phyloP scores from a whole-genome alignment of 2,329 filamentous ascomycete species.

The Trichoderma asperellum region DNA sequence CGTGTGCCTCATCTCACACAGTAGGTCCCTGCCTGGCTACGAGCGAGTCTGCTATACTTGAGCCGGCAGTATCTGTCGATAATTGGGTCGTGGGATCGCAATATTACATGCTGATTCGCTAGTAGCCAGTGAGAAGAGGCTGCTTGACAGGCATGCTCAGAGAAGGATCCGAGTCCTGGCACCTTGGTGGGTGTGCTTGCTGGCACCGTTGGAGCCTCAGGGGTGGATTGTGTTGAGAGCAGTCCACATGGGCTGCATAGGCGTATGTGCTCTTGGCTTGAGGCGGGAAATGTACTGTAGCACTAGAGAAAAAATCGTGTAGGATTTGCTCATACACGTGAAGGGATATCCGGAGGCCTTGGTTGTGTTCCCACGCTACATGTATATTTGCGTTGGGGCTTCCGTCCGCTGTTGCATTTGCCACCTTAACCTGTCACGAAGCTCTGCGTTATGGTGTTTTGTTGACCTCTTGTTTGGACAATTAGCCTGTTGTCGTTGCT shows the following conservation, averaged over 20 bases:
- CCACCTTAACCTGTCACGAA: not conserved
- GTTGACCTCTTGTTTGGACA: not conserved
- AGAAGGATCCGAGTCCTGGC: conserved; percentile 19
- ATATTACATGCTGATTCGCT: not conserved
- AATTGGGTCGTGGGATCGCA: conserved; percentile 4
- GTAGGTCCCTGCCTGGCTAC: not conserved
- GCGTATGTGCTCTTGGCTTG: not conserved
- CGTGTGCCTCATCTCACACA: not conserved
- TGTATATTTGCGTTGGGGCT: conserved; percentile 6
- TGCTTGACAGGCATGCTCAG: conserved; percentile 9
- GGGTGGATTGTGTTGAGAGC: not conserved
- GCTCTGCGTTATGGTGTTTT: not conserved
- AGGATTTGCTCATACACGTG: not conserved
- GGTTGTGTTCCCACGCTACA: conserved; percentile 1
- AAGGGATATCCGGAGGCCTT: not conserved
- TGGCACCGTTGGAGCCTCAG: not conserved
- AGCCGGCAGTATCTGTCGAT: not conserved
- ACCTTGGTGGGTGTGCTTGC: not conserved
- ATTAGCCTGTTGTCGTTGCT: not conserved
- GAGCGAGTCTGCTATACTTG: not conserved
- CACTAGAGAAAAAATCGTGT: not conserved
- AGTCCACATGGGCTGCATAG: not conserved
- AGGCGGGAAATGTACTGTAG: not conserved
- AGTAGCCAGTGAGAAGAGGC: not conserved
- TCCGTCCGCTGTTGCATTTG: conserved; percentile 11